A percentile compares a stretch with the other conserved stretches of the same genome.
Evolutionary conservation across 805 yeast species (phyloP).

Genomic region (Monosporozyma yasuniensis): DNA sequence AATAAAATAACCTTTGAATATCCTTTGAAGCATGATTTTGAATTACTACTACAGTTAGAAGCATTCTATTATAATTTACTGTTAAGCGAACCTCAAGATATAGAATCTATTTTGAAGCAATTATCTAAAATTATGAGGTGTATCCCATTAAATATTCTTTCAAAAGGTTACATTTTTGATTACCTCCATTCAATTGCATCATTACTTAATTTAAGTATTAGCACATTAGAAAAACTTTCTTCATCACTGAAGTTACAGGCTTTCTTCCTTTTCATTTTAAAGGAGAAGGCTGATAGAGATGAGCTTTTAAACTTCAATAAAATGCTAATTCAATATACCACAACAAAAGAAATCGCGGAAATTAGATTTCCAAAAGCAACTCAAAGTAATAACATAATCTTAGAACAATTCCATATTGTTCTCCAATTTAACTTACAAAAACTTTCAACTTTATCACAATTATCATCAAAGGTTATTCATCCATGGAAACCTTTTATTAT

Average conservation of each 20-base stretch:
- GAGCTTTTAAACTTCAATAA: neutral
- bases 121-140: constrained; percentile 7
- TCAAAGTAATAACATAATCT: constrained; percentile 23
- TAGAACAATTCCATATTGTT: constrained; percentile 28
- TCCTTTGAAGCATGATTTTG: constrained; percentile 6
- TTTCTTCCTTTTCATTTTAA: constrained; percentile 5
- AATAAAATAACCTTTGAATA: neutral
- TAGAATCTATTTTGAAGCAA: constrained; percentile 2
- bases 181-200: constrained; percentile 17
- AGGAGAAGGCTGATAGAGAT: neutral
- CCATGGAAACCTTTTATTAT: constrained; percentile 23
- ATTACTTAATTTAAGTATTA: constrained; percentile 8
- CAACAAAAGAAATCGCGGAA: constrained; percentile 3
- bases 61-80: constrained; percentile 17
- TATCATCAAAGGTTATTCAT: constrained; percentile 1
- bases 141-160: constrained; percentile 14
- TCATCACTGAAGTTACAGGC: constrained; percentile 6
- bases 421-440: constrained; percentile 23
- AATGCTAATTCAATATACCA: neutral
- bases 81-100: neutral
- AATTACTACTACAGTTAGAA: constrained; percentile 17
- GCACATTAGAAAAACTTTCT: neutral
- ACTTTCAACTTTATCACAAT: constrained; percentile 3
- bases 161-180: constrained; percentile 20
- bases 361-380: constrained; percentile 40